Percentiles rank a stretch among this genome's conserved stretches.
Conservation (phyloP, 2,329 filamentous ascomycete species). For the Ophiocordyceps sinensis region DNA sequence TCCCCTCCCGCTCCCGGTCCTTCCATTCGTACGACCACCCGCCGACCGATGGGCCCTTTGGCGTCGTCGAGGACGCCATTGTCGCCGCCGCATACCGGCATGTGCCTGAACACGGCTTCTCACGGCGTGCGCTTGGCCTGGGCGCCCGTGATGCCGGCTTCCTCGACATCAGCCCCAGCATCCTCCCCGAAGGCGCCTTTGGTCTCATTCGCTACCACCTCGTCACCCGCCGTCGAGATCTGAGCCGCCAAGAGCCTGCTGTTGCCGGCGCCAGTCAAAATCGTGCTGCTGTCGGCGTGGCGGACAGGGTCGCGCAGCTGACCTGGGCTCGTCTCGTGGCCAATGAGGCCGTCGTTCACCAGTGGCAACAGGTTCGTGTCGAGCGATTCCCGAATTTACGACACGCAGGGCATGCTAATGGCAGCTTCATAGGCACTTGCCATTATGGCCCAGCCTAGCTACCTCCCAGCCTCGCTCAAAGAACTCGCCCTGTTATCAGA, state of each 20-base stretch:
- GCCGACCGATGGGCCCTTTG: conserved; percentile 46
- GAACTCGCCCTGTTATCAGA: conserved; percentile 77
- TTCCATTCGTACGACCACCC: conserved; percentile 66
- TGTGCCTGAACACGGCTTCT: conserved; percentile 74
- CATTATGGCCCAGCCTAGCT: conserved; percentile 73
- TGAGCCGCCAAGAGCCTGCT: conserved; percentile 28
- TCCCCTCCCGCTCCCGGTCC: conserved; percentile 4
- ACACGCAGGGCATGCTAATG: background rate
- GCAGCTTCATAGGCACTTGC: conserved; percentile 53
- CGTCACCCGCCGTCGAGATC: conserved; percentile 45
- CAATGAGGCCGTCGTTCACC: conserved; percentile 57
- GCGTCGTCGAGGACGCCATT: conserved; percentile 55
- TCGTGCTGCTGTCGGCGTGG: conserved; percentile 24
- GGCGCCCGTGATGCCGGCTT: conserved; percentile 78
- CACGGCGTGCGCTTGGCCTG: conserved; percentile 52
- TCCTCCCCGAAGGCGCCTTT: conserved; percentile 69
- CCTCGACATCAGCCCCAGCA: conserved; percentile 69
- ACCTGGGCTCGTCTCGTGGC: conserved; percentile 64
- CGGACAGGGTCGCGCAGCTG: conserved; percentile 53
- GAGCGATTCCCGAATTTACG: background rate
- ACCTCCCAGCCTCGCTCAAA: conserved; percentile 58
- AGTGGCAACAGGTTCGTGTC: conserved; percentile 46
- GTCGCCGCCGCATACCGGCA: conserved; percentile 68
- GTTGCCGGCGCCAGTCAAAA: conserved; percentile 21
- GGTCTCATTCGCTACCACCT: conserved; percentile 71